Evolutionary conservation across 176 grass and related monocot species (phyloP), one percentile per base, ranked within the genome.

Genomic region (Zoysia japonica): DNA sequence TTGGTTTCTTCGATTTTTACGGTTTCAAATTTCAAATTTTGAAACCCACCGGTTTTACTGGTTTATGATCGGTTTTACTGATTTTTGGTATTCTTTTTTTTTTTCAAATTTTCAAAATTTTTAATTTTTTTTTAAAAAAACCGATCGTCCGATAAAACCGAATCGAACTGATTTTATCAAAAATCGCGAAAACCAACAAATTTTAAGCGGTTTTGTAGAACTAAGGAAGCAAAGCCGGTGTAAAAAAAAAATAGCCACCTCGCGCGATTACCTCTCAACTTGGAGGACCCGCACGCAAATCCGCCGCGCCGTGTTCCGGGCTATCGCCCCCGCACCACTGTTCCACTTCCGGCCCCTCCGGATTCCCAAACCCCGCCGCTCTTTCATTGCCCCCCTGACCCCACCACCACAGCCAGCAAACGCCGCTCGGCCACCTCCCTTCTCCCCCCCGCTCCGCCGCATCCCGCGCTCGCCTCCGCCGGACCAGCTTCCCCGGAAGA

Each of bases 241-340:
- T 9, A 67, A 16, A 15, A 28, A 28, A 28, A 28, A 28, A 28
- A 28, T 28, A 28, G 11, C 20, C 55, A 15, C 0, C 0, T 4
- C 47, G 1, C 55, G 28, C 17, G 38, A 75, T 62, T 40, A 57
- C 55, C 7, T 7, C 3, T 5, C 2, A 5, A 11, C 3, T 0
- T 39, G 11, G 61, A 16, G 55, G 78, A 53, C 56, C 72, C 14
- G 11, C 66, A 1, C 57, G 67, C 74, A 72, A 66, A 83, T 77
- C 3, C 13, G 28, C 11, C 35, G 36, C 46, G 74, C 67, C 79
- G 74, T 87, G 79, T 56, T 70, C 67, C 48, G 9, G 79, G 9
- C 66, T 49, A 77, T 81, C 70, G 70, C 49, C 76, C 47, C 10
- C 61, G 63, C 83, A 71, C 64, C 50, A 2, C 28, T 28, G 28